Base-by-base conservation (phyloP, 345 rosid genomes). In the Populus simonii region DNA sequence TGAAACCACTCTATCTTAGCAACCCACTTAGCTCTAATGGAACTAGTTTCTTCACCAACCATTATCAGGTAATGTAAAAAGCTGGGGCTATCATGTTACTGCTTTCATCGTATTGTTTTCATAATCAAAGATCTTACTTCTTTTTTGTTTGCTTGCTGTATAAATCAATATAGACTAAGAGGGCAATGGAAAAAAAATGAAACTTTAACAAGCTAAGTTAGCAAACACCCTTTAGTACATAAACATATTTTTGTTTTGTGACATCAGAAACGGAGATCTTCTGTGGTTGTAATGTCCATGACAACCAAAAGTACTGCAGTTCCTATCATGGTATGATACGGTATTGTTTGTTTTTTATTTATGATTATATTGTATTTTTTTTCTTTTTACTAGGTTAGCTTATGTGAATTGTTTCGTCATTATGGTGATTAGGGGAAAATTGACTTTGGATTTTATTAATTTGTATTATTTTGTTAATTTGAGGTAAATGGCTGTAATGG, bases 401-500 rank as follows among this genome's bases (percentile, higher is more conserved):
- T 29, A 9, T 3, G 13, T 76, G 8, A 23, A 20, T 35, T 73
- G 18, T 73, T 25, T 23, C 8, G 22, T 51, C n/a, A 22, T 18
- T 23, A 17, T 72, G 65, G 57, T 62, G 36, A 23, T 11, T 22
- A 10, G 33, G 43, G 57, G 57, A 43, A 11, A 62, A 25, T 10
- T n/a, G 16, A 15, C 16, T 65, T 41, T 66, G 62, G 22, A 65
- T 33, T 33, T 33, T 29, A 65, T 65, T 45, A 41, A 66, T 38
- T 51, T 51, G 23, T 68, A 8, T 57, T 69, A 5, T 47, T 74
- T 66, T 62, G n/a, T 75, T 20, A 31, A 49, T 71, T 76, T 61
- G 76, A 93, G 99, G 98, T 96, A 68, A 96, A 96, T 84, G 84
- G 97, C 76, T 92, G 97, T 66, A 86, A 84, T 62, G 98, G 97